A percentile compares a stretch with the other conserved stretches of the same genome.
These are phyloP conservation scores for Scutellaria barbata DNA, from an alignment of 257 asterid species.

Conservation along the genomic window DNA sequence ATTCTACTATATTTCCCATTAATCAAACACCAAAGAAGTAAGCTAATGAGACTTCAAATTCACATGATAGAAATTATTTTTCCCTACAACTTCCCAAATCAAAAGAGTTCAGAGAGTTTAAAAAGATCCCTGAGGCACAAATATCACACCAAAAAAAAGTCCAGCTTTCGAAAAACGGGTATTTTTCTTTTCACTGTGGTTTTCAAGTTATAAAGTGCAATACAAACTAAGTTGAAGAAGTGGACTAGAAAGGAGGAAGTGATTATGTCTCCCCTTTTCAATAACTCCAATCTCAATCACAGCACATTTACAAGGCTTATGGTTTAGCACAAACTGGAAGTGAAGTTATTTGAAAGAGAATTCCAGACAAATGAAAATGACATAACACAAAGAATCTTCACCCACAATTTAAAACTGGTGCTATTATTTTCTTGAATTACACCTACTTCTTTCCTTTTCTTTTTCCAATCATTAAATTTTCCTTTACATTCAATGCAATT, in stretches of 20 bases:
- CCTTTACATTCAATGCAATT: background rate
- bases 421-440: background rate
- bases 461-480: background rate
- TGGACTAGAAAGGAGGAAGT: background rate
- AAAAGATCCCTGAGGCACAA: background rate
- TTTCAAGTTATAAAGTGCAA: background rate
- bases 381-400: background rate
- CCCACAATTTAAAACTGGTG: background rate
- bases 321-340: background rate
- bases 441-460: background rate
- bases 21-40: background rate
- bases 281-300: background rate
- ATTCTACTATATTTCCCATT: background rate
- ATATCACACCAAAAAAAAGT: background rate
- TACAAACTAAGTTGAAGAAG: conserved; percentile 6
- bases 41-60: background rate
- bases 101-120: conserved; percentile 22
- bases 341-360: background rate
- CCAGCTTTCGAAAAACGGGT: background rate
- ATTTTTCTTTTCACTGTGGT: background rate
- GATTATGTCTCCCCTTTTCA: background rate
- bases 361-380: conserved; percentile 10
- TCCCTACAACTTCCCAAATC: background rate
- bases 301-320: background rate
- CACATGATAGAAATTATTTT: background rate